Evolutionary conservation across 2,329 filamentous ascomycete genomes (phyloP).

Genomic region (Scedosporium minutisporum): DNA sequence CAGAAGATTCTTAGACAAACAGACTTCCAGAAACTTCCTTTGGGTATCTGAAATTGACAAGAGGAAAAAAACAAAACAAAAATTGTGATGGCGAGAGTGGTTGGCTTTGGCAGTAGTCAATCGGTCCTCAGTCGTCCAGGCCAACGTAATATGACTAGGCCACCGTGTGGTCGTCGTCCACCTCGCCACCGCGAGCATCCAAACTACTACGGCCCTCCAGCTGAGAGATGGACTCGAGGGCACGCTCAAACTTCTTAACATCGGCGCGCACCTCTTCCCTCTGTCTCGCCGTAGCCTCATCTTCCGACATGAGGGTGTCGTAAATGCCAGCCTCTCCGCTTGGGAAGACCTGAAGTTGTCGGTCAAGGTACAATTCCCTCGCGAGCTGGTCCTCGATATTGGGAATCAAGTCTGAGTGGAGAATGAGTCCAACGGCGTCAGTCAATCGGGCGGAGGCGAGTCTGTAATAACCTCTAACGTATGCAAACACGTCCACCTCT

Average conservation of each 20-base stretch:
- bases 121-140: background rate
- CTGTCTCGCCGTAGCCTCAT: constrained; percentile 29
- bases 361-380: constrained; percentile 29
- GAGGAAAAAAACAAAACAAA: background rate
- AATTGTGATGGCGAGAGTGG: background rate
- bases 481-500: constrained; percentile 54
- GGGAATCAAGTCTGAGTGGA: constrained; percentile 40
- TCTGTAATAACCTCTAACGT: constrained; percentile 60
- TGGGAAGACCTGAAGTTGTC: constrained; percentile 30
- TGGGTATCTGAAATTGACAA: too few species aligned
- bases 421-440: constrained; percentile 40
- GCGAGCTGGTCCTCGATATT: constrained; percentile 27
- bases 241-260: constrained; percentile 34
- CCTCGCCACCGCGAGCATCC: background rate
- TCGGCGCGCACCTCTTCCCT: constrained; percentile 33
- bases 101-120: background rate
- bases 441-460: constrained; percentile 56
- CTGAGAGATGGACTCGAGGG: constrained; percentile 32
- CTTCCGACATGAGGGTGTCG: constrained; percentile 38
- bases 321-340: constrained; percentile 22
- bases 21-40: too few species aligned
- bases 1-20: too few species aligned
- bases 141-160: background rate
- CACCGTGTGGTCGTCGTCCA: background rate
- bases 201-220: constrained; percentile 8